A percentile compares a stretch with the other conserved stretches of the same genome.
These are phyloP conservation scores for Vaucheria bursata DNA, from an alignment of 352 stramenopile genomes.

Conservation along the genomic window DNA sequence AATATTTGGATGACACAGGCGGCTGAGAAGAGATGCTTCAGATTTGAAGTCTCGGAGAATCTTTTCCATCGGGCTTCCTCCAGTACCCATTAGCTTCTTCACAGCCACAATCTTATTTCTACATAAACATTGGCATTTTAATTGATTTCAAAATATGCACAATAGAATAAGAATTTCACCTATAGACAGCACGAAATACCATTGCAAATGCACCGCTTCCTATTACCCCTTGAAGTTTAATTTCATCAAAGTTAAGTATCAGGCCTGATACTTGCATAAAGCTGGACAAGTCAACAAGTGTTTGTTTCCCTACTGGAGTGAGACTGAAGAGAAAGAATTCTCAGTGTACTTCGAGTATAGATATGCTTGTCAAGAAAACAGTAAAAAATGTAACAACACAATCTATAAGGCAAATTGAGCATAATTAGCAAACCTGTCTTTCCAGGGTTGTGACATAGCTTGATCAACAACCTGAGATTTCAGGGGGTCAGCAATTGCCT, in stretches of 20 bases:
- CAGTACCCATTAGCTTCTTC: slow-evolving; percentile 48
- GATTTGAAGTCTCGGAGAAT: slow-evolving; percentile 50
- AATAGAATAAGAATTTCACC: not conserved
- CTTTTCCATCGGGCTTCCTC: slow-evolving; percentile 47
- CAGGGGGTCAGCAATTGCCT: too few relatives aligned
- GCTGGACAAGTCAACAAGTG: slow-evolving; percentile 28
- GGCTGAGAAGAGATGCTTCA: slow-evolving; percentile 44
- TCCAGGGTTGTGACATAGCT: slow-evolving; percentile 39
- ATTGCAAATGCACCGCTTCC: slow-evolving; percentile 51
- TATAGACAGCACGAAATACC: slow-evolving; percentile 46
- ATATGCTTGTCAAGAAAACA: not conserved
- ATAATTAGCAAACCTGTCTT: slow-evolving; percentile 20
- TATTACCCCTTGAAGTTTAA: slow-evolving; percentile 49
- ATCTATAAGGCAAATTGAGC: too few relatives aligned
- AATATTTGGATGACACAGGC: slow-evolving; percentile 50
- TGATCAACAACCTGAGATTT: too few relatives aligned
- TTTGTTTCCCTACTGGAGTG: slow-evolving; percentile 21
- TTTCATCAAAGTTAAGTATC: slow-evolving; percentile 49
- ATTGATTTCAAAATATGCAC: not conserved
- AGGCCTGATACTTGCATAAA: slow-evolving; percentile 35
- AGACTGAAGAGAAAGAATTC: not conserved
- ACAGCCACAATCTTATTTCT: slow-evolving; percentile 45
- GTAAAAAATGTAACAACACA: too few relatives aligned
- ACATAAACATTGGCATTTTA: not conserved
- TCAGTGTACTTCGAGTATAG: not conserved